phyloP scores from a whole-genome alignment of 176 grass and related monocot species.

The Oryza meridionalis region DNA sequence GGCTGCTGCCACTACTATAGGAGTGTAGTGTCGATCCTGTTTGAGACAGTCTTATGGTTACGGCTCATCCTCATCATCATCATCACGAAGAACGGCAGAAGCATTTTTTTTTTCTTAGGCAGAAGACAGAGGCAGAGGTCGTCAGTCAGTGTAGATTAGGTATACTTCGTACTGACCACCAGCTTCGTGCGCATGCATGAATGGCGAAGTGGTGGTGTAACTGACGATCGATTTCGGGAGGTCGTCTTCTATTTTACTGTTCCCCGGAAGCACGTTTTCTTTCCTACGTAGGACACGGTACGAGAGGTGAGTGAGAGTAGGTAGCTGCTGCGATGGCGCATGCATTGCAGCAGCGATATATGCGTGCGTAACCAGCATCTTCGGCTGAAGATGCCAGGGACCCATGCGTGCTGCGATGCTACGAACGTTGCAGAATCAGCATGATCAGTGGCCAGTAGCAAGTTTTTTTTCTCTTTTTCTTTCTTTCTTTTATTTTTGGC shows the following conservation, averaged over 20 bases:
- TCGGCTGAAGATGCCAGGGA: constrained; percentile 40
- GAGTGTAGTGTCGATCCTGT: neutral
- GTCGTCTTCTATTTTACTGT: neutral
- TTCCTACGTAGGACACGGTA: neutral
- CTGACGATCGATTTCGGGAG: neutral
- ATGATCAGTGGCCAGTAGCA: neutral
- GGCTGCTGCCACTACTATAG: neutral
- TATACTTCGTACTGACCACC: no score
- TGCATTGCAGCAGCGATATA: neutral
- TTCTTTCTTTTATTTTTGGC: neutral
- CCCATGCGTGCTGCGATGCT: constrained; percentile 43
- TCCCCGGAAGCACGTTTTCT: neutral
- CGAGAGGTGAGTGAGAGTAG: neutral
- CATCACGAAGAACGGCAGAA: neutral
- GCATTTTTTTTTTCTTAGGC: neutral
- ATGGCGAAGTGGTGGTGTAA: neutral
- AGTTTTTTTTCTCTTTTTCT: neutral
- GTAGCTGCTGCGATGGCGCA: neutral
- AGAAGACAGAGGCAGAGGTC: neutral
- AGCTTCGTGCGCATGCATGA: neutral
- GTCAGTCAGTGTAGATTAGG: neutral
- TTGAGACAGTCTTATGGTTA: neutral
- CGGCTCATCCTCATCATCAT: neutral
- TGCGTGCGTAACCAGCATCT: neutral
- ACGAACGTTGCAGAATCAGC: constrained; percentile 31